Percentiles rank a stretch among this genome's conserved stretches.
Evolutionary conservation across 495 filamentous ascomycete species (phyloP).

Genomic region (Viridothelium virens): DNA sequence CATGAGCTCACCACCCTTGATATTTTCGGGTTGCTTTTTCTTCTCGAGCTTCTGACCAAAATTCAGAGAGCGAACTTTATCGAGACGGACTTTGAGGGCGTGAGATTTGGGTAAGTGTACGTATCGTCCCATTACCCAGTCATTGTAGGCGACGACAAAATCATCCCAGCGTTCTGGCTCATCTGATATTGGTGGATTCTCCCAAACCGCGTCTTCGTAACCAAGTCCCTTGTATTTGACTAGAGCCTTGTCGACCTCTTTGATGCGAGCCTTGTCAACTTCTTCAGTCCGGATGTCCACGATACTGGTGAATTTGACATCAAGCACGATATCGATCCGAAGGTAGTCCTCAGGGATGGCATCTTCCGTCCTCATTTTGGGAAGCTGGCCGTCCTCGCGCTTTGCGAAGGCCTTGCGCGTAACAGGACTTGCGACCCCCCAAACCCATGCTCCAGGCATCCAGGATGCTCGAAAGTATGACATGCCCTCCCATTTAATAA

Average conservation of each 20-base stretch:
- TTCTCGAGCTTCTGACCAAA: constrained; percentile 62
- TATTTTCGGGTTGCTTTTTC: constrained; percentile 61
- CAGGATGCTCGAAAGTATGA: constrained; percentile 76
- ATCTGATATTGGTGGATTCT: constrained; percentile 62
- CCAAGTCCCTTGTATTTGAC: constrained; percentile 94
- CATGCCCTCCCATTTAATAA: constrained; percentile 74
- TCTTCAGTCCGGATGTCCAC: constrained; percentile 47
- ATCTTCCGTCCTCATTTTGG: constrained; percentile 64
- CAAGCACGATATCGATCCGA: constrained; percentile 79
- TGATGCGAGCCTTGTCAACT: constrained; percentile 58
- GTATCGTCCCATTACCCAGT: constrained; percentile 70
- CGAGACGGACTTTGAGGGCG: constrained; percentile 53
- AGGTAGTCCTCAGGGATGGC: constrained; percentile 80
- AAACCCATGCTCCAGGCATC: constrained; percentile 86
- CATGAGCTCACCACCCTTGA: constrained; percentile 80
- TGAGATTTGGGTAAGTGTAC: constrained; percentile 49
- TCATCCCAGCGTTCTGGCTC: constrained; percentile 67
- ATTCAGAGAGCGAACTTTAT: constrained; percentile 50
- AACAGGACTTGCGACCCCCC: constrained; percentile 52
- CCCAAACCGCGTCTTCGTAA: constrained; percentile 90
- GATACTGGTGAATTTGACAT: constrained; percentile 56
- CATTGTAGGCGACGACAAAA: constrained; percentile 72
- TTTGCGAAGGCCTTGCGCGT: constrained; percentile 73
- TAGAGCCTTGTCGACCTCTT: constrained; percentile 59
- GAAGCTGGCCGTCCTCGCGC: constrained; percentile 51